Percentiles rank a stretch among this genome's conserved stretches.
Evolutionary conservation across 805 yeast species (phyloP).

Genomic region (Martiniozyma abietophila): DNA sequence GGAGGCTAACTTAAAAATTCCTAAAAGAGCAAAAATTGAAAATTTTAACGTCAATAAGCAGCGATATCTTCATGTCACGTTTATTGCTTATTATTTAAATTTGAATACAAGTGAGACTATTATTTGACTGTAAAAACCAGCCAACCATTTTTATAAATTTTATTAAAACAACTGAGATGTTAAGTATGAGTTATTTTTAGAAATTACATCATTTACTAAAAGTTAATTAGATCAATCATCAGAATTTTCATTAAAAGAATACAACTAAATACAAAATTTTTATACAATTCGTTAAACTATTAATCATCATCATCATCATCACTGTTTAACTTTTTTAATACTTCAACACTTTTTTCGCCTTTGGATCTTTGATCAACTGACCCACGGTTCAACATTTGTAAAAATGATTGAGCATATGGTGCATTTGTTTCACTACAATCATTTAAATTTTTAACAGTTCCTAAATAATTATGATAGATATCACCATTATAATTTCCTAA

Average conservation of each 20-base stretch:
- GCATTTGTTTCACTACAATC: conserved; percentile 50
- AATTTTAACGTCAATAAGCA: too few species aligned
- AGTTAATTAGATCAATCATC: background rate
- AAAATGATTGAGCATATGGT: conserved; percentile 38
- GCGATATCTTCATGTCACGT: too few species aligned
- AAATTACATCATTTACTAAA: conserved; percentile 1
- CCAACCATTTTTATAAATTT: background rate
- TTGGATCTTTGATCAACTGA: conserved; percentile 28
- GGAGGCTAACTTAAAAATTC: too few species aligned
- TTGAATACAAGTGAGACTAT: too few species aligned
- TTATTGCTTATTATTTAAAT: too few species aligned
- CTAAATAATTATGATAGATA: conserved; percentile 70
- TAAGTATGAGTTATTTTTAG: background rate
- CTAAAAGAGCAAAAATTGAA: too few species aligned
- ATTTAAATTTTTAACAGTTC: conserved; percentile 37
- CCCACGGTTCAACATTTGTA: conserved; percentile 31
- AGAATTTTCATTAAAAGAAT: background rate
- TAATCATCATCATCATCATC: background rate
- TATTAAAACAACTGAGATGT: background rate
- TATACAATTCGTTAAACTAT: too few species aligned
- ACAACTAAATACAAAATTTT: too few species aligned
- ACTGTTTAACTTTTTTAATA: conserved; percentile 15
- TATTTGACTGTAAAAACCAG: too few species aligned
- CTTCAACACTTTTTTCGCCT: conserved; percentile 15
- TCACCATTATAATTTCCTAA: conserved; percentile 78